Base-by-base conservation (phyloP, 2,329 filamentous ascomycete species). In the Verticillium albo-atrum region DNA sequence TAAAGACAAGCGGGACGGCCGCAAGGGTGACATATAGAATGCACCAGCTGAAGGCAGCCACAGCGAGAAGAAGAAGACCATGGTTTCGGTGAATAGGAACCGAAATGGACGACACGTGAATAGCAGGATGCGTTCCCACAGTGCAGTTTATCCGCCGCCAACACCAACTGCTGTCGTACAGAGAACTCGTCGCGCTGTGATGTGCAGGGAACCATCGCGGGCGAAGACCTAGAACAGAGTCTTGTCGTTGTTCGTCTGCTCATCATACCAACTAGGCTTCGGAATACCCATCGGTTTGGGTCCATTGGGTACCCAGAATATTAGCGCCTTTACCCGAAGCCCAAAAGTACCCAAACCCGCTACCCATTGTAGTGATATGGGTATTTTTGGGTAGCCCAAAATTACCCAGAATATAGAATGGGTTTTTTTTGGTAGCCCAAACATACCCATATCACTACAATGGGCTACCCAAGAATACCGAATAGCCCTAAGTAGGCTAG, bases 41-140 rank as follows among this genome's bases (percentile, higher is more conserved):
- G 0, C 89, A 91, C 93, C 93, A 97, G 23, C 88, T 88, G 72
- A 97, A 97, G 0, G 91, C 83, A 1, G 89, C 93, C 93, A 97
- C 0, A 96, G 79, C 0, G 89, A 92, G 77, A 97, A 97, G 77
- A 85, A 92, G 74, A 92, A 92, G 15, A 93, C 89, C 10, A 92
- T 87, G 0, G 89, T 88, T 65, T 93, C 90, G 0, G 89, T 92
- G 64, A 88, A 76, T 17, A 93, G 83, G 1, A 93, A 81, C 67
- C 87, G 85, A 71, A 97, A 96, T 0, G 92, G 92, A 0, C 92
- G 84, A 63, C 85, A 87, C 6, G 93, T 74, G 0, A 91, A 95
- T 14, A 91, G 85, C 6, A 79, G 77, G 56, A 97, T 87, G 84
- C 93, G 90, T 60, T 82, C 84, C 20, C 68, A 66, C 12, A 97